Conservation (phyloP, 2,329 filamentous ascomycete species). For the Neonectria faginata region DNA sequence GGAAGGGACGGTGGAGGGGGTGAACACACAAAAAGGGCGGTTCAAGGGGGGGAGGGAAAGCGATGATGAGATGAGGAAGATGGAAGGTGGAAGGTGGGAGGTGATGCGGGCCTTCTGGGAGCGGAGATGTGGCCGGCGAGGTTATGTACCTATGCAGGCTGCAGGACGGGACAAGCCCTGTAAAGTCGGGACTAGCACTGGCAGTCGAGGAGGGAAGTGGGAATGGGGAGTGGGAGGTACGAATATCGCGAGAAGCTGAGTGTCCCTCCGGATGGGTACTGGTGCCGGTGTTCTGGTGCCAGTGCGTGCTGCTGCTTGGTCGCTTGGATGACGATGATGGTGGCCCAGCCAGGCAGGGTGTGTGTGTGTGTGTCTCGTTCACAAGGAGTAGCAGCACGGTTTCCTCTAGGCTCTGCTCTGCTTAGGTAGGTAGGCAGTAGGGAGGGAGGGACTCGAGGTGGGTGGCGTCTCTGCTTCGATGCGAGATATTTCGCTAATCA, state of each 20-base stretch:
- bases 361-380: background rate
- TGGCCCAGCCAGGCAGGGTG: background rate
- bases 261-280: constrained; percentile 34
- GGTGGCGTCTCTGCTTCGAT: constrained; percentile 26
- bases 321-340: constrained; percentile 45
- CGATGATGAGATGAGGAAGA: constrained; percentile 34
- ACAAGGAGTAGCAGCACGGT: too few species aligned
- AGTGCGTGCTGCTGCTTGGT: constrained; percentile 18
- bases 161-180: constrained; percentile 30
- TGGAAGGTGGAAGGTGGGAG: constrained; percentile 21
- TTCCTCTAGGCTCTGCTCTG: too few species aligned
- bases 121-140: constrained; percentile 42
- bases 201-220: background rate
- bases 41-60: constrained; percentile 26
- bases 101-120: constrained; percentile 37
- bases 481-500: constrained; percentile 39
- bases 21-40: constrained; percentile 26
- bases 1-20: constrained; percentile 34
- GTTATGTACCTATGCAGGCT: constrained; percentile 42
- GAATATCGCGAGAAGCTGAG: constrained; percentile 34
- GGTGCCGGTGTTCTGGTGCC: constrained; percentile 20
- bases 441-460: background rate
- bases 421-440: too few species aligned
- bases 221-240: constrained; percentile 32
- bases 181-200: background rate